Conservation (phyloP, 139 green algal genomes). For the Chlorella sp. region DNA sequence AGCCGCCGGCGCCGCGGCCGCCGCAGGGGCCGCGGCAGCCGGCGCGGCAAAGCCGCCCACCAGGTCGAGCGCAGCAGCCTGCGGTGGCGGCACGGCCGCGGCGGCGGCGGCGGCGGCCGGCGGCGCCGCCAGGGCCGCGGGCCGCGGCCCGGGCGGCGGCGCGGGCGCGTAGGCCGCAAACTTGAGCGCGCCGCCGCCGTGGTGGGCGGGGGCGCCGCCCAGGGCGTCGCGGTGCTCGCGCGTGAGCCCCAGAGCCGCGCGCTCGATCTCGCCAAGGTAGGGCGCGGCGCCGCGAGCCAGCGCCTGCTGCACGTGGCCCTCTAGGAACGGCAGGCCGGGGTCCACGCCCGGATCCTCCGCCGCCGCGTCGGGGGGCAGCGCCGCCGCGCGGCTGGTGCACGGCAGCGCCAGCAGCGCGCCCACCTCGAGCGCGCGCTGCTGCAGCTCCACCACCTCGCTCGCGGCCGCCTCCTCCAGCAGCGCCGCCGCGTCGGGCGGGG, state of each 20-base stretch:
- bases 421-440: constrained; percentile 89
- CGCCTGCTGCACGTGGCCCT: constrained; percentile 48
- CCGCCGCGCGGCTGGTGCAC: constrained; percentile 29
- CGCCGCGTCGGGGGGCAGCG: constrained; percentile 67
- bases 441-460: constrained; percentile 71
- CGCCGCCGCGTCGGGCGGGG: constrained; percentile 46
- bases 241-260: constrained; percentile 41
- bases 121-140: background rate
- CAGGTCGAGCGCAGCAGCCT: background rate
- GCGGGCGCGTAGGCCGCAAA: constrained; percentile 35
- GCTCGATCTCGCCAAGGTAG: constrained; percentile 63
- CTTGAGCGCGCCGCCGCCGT: constrained; percentile 16
- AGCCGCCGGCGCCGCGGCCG: background rate
- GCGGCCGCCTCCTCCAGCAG: constrained; percentile 39
- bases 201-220: background rate
- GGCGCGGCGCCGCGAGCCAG: constrained; percentile 56
- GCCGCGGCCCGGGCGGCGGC: background rate
- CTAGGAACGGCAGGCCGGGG: constrained; percentile 62
- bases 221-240: background rate
- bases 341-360: constrained; percentile 77
- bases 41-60: background rate
- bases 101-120: background rate
- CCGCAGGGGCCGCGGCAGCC: background rate
- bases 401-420: constrained; percentile 56
- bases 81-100: background rate